These are phyloP conservation scores for Hymenoscyphus occultus DNA, from an alignment of 2,329 filamentous ascomycete species.

Conservation along the genomic window DNA sequence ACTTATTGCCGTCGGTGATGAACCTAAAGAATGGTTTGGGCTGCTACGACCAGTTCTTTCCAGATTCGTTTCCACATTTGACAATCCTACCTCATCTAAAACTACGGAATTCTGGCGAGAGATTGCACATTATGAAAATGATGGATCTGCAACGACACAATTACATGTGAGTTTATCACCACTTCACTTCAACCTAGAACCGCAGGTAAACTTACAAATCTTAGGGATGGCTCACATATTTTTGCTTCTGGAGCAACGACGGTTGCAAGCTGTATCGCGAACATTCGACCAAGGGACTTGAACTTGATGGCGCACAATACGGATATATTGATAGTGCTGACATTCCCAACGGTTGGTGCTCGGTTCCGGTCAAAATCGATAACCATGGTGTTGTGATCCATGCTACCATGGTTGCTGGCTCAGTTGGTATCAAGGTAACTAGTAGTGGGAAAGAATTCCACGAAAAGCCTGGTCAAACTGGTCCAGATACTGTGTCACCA, in stretches of 20 bases:
- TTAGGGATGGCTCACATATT: slow-evolving; percentile 39
- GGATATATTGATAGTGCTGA: slow-evolving; percentile 29
- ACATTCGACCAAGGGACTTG: neutral
- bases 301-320: slow-evolving; percentile 28
- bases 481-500: slow-evolving; percentile 22
- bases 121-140: slow-evolving; percentile 25
- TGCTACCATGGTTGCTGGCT: slow-evolving; percentile 36
- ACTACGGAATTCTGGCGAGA: slow-evolving; percentile 38
- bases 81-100: slow-evolving; percentile 26
- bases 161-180: neutral
- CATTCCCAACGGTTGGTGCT: slow-evolving; percentile 32
- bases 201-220: slow-evolving; percentile 25
- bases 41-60: slow-evolving; percentile 39
- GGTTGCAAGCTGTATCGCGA: neutral
- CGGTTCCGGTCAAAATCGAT: slow-evolving; percentile 37
- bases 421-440: slow-evolving; percentile 29
- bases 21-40: slow-evolving; percentile 33
- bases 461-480: slow-evolving; percentile 8
- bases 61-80: slow-evolving; percentile 38
- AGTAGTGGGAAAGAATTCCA: slow-evolving; percentile 22
- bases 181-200: slow-evolving; percentile 20
- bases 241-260: slow-evolving; percentile 36
- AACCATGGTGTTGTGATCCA: slow-evolving; percentile 33
- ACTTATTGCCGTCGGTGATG: slow-evolving; percentile 36
- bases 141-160: neutral